Evolutionary conservation across 768 basidiomycete species (phyloP).

Genomic region (Pulveroboletus sp.): DNA sequence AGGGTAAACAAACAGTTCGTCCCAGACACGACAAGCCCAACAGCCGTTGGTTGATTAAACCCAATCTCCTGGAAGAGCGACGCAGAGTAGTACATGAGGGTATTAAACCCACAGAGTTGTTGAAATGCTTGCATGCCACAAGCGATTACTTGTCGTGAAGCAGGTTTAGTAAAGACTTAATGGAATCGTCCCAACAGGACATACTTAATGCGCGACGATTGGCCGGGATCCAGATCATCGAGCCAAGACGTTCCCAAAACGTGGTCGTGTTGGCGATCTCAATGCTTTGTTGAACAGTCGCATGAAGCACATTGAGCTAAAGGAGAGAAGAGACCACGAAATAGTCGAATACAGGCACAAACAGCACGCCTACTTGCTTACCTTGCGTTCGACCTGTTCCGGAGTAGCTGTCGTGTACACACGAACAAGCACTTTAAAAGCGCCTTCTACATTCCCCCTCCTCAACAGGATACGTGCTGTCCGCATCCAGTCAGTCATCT

Average conservation of each 20-base stretch:
- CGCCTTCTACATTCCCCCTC: conserved; percentile 47
- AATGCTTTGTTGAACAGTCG: conserved; percentile 59
- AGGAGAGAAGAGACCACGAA: not conserved
- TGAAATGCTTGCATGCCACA: conserved; percentile 84
- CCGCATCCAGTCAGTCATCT: not conserved
- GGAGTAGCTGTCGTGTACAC: conserved; percentile 66
- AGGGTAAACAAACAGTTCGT: conserved; percentile 81
- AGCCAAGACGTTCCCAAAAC: conserved; percentile 50
- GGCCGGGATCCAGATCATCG: conserved; percentile 52
- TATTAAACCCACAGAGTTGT: conserved; percentile 84
- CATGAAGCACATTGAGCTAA: conserved; percentile 57
- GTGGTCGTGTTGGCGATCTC: conserved; percentile 62
- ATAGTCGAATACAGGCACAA: not conserved
- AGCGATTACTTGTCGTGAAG: conserved; percentile 50
- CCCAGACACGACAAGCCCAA: conserved; percentile 74
- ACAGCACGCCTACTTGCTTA: conserved; percentile 13
- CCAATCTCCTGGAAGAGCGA: conserved; percentile 80
- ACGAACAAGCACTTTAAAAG: conserved; percentile 54
- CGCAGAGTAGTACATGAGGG: conserved; percentile 72
- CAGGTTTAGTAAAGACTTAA: not conserved
- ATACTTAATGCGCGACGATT: conserved; percentile 71
- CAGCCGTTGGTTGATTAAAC: conserved; percentile 78
- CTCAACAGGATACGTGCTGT: conserved; percentile 65
- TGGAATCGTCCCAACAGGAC: conserved; percentile 11
- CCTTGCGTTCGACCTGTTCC: conserved; percentile 67